Evolutionary conservation across 371 early-diverging fungal genomes (phyloP), one percentile per base, ranked within the genome.

Genomic region (Rhizopus arrhizus): DNA sequence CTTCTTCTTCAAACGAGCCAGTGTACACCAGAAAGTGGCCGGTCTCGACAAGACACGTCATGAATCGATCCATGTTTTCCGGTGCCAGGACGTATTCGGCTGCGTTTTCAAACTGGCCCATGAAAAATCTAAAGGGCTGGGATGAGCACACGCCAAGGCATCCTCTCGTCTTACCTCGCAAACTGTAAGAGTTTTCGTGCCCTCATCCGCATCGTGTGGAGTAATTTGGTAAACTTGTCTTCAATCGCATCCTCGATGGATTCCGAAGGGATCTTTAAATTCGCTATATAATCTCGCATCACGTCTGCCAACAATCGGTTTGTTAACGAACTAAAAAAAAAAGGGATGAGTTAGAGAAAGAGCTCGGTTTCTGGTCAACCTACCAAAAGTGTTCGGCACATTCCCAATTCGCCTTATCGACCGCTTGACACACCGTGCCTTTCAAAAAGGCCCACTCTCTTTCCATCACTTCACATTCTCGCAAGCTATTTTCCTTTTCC

Each of bases 401-500:
- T 64, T 90, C 91, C 54, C 83, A 76, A 54, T 90, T 89, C 4
- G 90, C 89, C 38, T 85, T 87, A 22, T 89, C 85, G 32, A 92
- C 87, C 32, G 77, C 70, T n/a, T 80, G 83, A 56, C 88, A 87
- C 1, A 92, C 79, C 0, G 81, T 83, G 12, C 76, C 77, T 36
- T 72, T 73, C 48, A 92, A 56, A 55, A 90, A 89, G 9, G 85
- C 81, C 93, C 93, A 94, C 69, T 94, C 93, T 55, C 76, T 83
- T 56, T 92, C 92, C 66, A 95, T 78, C 4, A 89, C 79, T 67
- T 91, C 94, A 29, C 89, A 87, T 65, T 91, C 91, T 59, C 88
- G 83, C 35, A 85, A 73, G 48, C 83, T 85, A 53, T 86, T 85
- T 58, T 84, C 78, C 50, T 72, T 75, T 56, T 80, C 80, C 47